Conservation (phyloP, 352 stramenopile genomes). For the Pythium coloratum region DNA sequence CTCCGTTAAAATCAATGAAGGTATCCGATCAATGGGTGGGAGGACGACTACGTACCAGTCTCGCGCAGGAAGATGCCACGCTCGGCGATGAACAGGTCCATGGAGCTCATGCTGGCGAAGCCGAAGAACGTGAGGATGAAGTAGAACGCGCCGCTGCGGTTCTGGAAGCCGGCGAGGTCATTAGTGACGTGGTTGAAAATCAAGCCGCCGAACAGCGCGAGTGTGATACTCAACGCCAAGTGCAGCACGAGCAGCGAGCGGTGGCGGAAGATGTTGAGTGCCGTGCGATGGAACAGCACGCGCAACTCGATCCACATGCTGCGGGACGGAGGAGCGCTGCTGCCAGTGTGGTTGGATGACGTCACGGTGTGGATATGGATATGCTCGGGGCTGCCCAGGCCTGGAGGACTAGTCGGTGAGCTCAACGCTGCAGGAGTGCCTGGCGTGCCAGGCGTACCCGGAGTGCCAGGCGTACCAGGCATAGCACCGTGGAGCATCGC, state of each 20-base stretch:
- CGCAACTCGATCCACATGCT: constrained; percentile 62
- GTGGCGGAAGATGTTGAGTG: constrained; percentile 73
- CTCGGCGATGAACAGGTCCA: constrained; percentile 82
- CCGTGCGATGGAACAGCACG: constrained; percentile 68
- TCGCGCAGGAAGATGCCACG: constrained; percentile 77
- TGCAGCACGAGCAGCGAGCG: constrained; percentile 70
- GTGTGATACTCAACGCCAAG: constrained; percentile 50
- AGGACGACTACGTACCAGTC: constrained; percentile 28
- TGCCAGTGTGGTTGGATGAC: background rate
- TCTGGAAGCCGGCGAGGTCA: constrained; percentile 83
- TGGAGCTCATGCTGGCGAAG: constrained; percentile 83
- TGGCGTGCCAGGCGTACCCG: constrained; percentile 23
- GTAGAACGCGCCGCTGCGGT: constrained; percentile 82
- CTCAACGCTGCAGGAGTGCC: constrained; percentile 11
- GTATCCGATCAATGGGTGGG: background rate
- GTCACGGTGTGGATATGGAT: constrained; percentile 14
- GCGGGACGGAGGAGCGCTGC: constrained; percentile 24
- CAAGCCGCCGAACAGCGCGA: constrained; percentile 64
- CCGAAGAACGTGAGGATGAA: constrained; percentile 88
- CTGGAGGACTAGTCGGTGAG: constrained; percentile 31
- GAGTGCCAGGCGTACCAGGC: constrained; percentile 19
- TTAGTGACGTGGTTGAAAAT: constrained; percentile 86
- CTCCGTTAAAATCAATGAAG: background rate
- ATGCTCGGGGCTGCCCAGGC: constrained; percentile 19
- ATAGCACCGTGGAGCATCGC: constrained; percentile 28